Evolutionary conservation across 2,329 filamentous ascomycete genomes (phyloP), one percentile per base, ranked within the genome.

Genomic region (Neocatenulostroma microsporum): DNA sequence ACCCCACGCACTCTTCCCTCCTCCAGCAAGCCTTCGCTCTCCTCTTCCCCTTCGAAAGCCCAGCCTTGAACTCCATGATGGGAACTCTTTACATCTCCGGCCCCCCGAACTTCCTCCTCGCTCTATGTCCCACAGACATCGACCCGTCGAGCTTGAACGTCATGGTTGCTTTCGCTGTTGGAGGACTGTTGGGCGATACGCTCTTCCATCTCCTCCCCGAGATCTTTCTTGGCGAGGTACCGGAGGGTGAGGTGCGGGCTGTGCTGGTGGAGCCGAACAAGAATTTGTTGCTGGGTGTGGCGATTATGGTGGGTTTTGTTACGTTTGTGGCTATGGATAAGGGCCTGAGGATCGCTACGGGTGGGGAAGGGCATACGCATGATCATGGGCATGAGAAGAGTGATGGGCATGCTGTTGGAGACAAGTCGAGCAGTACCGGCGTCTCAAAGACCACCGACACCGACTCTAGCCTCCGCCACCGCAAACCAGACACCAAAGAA

Each of bases 261-360:
- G 88, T 96, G 30, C 76, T 96, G 50, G 85, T 96, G 3, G 89
- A 96, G 63, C 87, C 89, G 1, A 96, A 96, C 65, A 78, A 88
- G 53, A 96, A 96, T 60, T 66, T 96, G 31, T 60, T 98, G 12
- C 73, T 96, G 0, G 91, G 91, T 0, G 74, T 94, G 5, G 88
- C 84, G 14, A 95, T 98, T 46, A 75, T 98, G 70, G 80, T 94
- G 4, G 91, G 89, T 2, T 95, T 98, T 63, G 78, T 95, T 62
- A 89, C 84, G 0, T 98, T 98, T 58, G 89, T 96, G 23, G 88
- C 85, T 30, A 94, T 98, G 87, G 91, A 98, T 60, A 98, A 98
- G 70, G 80, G 81, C 0, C 62, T 98, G 55, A 74, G 91, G 30
- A 96, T 98, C 51, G 87, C 87, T 13, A 95, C 88, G 9, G 88